Evolutionary conservation across 495 filamentous ascomycete species (phyloP), one percentile per base, ranked within the genome.

Genomic region (Penicillium salamii): DNA sequence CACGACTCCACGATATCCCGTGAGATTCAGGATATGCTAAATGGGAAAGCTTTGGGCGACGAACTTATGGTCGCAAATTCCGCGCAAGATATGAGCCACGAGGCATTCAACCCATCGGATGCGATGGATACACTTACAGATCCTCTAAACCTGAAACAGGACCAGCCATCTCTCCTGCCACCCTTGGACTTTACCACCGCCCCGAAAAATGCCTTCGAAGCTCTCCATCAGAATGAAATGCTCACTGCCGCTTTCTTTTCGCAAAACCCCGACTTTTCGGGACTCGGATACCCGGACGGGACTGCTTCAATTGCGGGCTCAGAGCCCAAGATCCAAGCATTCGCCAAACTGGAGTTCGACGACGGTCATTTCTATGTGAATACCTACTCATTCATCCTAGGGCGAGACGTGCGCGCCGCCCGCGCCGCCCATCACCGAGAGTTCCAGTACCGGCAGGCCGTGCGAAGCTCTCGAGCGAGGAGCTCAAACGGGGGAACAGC

Each of bases 281-380:
- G 65, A 2, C 36, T 74, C n/a, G 71, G 69, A 35, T 74, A 72
- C 42, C 65, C 68, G 20, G 67, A 74, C 57, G 58, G 58, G 31
- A 54, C 57, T 8, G 53, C 66, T 13, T 77, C 72, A 11, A 50
- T 68, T 15, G 57, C 67, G 12, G 74, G 72, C 2, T 78, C 75
- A 3, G 75, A 78, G 49, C 74, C 74, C 40, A 68, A 68, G 36
- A 78, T 80, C 35, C 71, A 77, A 57, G 85, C 82, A 21, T 88
- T 81, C 67, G 86, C 85, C 26, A 88, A 85, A 63, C 72, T 89
- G 21, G 78, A 81, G 54, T 88, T 89, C 61, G 72, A 78, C 29
- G 86, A 89, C 67, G 84, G 84, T 12, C 77, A 83, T 58, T 89
- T 85, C 60, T 88, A 86, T 60, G 82, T 86, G 73, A 87, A 80